Conservation (phyloP, 2,329 filamentous ascomycete genomes). For the Kalmusia sp. region DNA sequence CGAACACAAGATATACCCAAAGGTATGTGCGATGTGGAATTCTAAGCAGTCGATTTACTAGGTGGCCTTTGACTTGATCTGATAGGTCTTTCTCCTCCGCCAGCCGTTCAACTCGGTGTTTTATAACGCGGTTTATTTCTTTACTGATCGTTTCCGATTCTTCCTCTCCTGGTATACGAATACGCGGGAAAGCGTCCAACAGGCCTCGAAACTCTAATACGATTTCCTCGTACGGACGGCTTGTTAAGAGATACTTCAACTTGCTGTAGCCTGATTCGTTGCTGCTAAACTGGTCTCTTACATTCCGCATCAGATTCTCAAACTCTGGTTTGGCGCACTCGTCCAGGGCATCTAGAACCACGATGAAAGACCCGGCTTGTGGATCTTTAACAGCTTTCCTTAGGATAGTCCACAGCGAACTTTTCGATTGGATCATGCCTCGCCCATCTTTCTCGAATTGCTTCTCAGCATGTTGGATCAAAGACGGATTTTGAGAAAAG, state of each 20-base stretch:
- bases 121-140: conserved; percentile 25
- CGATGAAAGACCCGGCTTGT: conserved; percentile 19
- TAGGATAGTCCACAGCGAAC: conserved; percentile 23
- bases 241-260: conserved; percentile 24
- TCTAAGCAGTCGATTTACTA: conserved; percentile 18
- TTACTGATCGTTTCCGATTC: conserved; percentile 25
- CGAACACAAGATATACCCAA: conserved; percentile 20
- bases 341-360: conserved; percentile 26
- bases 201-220: conserved; percentile 16
- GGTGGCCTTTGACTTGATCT: conserved; percentile 14
- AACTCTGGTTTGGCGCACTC: conserved; percentile 22
- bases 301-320: conserved; percentile 19
- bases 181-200: conserved; percentile 19
- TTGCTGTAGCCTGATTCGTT: conserved; percentile 11
- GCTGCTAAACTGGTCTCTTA: conserved; percentile 17
- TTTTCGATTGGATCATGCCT: conserved; percentile 22
- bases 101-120: conserved; percentile 20
- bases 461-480: conserved; percentile 23
- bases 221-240: conserved; percentile 27
- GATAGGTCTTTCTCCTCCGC: conserved; percentile 19
- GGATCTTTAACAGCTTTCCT: conserved; percentile 17
- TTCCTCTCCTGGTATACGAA: conserved; percentile 28
- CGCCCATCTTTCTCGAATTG: conserved; percentile 19
- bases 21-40: conserved; percentile 18
- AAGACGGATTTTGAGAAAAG: conserved; percentile 19